Percentiles rank a stretch among this genome's conserved stretches.
These are phyloP conservation scores for Canavalia gladiata DNA, from an alignment of 306 rosid species.

Conservation along the genomic window DNA sequence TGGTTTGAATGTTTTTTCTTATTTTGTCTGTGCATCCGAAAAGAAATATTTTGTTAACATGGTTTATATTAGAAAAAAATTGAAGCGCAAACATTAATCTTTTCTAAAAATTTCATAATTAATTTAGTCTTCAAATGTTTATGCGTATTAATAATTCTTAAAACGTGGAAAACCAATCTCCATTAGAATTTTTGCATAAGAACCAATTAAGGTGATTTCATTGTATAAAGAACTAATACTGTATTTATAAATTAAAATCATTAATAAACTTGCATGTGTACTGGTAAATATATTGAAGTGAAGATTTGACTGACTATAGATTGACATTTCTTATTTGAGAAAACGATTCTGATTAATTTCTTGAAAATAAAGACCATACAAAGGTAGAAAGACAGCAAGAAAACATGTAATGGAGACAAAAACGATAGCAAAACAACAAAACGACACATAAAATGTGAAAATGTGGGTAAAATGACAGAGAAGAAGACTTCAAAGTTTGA, in stretches of 20 bases:
- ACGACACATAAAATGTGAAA: too few relatives aligned
- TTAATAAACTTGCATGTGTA: neutral
- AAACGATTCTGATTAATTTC: neutral
- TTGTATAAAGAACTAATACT: neutral
- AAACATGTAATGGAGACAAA: neutral
- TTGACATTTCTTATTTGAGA: neutral
- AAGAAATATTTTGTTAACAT: neutral
- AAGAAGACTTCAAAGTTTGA: neutral
- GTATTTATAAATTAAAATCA: neutral
- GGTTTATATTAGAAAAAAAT: neutral
- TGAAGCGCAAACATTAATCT: too few relatives aligned
- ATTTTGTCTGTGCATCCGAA: neutral
- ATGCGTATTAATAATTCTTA: neutral
- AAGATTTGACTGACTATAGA: neutral
- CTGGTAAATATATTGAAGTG: neutral
- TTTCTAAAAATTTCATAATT: too few relatives aligned
- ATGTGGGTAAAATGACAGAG: too few relatives aligned
- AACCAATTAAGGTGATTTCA: neutral
- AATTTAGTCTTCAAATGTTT: neutral
- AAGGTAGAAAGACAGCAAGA: neutral
- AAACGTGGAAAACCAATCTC: neutral
- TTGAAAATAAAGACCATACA: neutral
- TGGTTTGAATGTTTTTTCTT: neutral
- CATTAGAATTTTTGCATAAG: neutral
- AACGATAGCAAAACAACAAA: too few relatives aligned